These are phyloP conservation scores for Clavispora fructus DNA, from an alignment of 805 yeast genomes.

Conservation along the genomic window DNA sequence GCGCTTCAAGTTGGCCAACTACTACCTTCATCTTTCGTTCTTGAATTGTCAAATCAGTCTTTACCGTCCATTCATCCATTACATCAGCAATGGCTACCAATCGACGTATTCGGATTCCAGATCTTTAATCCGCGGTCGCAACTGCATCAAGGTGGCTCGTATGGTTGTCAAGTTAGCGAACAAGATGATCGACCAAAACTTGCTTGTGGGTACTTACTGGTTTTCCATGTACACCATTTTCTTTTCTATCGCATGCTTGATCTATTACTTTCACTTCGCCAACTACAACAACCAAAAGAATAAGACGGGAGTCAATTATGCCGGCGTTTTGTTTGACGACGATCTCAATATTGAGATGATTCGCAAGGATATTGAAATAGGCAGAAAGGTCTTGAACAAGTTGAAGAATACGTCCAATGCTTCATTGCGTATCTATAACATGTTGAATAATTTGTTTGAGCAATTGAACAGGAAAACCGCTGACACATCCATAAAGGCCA, in stretches of 20 bases:
- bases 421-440: slow-evolving; percentile 73
- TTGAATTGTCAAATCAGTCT: slow-evolving; percentile 74
- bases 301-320: slow-evolving; percentile 33
- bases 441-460: slow-evolving; percentile 75
- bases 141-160: slow-evolving; percentile 80
- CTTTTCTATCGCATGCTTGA: slow-evolving; percentile 81
- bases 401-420: slow-evolving; percentile 73
- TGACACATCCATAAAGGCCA: slow-evolving; percentile 23
- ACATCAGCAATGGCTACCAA: slow-evolving; percentile 52
- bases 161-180: slow-evolving; percentile 76
- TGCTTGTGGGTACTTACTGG: slow-evolving; percentile 86
- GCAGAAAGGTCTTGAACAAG: slow-evolving; percentile 65
- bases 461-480: slow-evolving; percentile 73
- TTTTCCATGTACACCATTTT: slow-evolving; percentile 85
- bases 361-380: slow-evolving; percentile 73
- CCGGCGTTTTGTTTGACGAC: slow-evolving; percentile 41
- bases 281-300: slow-evolving; percentile 23
- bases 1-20: slow-evolving; percentile 66
- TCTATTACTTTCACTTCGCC: slow-evolving; percentile 66
- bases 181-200: slow-evolving; percentile 66
- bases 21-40: slow-evolving; percentile 65
- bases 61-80: slow-evolving; percentile 86
- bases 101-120: slow-evolving; percentile 43
- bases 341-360: slow-evolving; percentile 47
- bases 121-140: slow-evolving; percentile 69